Evolutionary conservation across 257 asterid genomes (phyloP).

Genomic region (Lantana camara): DNA sequence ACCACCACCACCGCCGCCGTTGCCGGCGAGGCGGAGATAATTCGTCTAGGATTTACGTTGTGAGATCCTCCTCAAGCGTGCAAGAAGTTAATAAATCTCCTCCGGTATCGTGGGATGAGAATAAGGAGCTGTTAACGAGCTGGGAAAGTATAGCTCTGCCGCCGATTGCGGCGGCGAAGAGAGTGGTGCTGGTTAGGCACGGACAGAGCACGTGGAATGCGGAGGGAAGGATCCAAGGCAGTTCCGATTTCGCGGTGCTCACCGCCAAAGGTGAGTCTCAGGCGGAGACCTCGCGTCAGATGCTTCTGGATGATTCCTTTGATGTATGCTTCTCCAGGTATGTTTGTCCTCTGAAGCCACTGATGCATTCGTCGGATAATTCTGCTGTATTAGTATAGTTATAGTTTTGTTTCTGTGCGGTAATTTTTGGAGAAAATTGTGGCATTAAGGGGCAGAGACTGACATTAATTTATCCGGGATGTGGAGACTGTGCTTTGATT

Average conservation of each 20-base stretch:
- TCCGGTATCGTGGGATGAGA: conserved; percentile 23
- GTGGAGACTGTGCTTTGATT: neutral
- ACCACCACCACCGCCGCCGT: conserved; percentile 27
- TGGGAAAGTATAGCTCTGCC: conserved; percentile 61
- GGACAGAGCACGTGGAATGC: conserved; percentile 99
- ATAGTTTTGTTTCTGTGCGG: too few relatives aligned
- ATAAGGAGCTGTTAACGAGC: conserved; percentile 33
- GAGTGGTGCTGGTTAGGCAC: conserved; percentile 91
- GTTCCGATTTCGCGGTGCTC: conserved; percentile 88
- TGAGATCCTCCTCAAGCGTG: conserved; percentile 44
- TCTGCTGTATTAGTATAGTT: too few relatives aligned
- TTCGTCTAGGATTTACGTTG: conserved; percentile 5
- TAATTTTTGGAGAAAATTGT: neutral
- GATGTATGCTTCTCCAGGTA: conserved; percentile 90
- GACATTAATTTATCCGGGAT: neutral
- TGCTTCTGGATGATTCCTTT: conserved; percentile 89
- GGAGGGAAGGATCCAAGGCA: conserved; percentile 96
- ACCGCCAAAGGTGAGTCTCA: conserved; percentile 87
- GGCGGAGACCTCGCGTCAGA: conserved; percentile 87
- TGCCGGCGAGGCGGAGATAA: conserved; percentile 7
- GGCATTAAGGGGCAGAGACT: conserved; percentile 2
- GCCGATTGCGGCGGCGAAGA: conserved; percentile 64
- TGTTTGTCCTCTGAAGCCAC: neutral
- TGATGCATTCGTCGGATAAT: neutral
- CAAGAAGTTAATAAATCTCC: conserved; percentile 30